phyloP scores from a whole-genome alignment of 2,329 filamentous ascomycete genomes.

The Pseudogymnoascus sp. region DNA sequence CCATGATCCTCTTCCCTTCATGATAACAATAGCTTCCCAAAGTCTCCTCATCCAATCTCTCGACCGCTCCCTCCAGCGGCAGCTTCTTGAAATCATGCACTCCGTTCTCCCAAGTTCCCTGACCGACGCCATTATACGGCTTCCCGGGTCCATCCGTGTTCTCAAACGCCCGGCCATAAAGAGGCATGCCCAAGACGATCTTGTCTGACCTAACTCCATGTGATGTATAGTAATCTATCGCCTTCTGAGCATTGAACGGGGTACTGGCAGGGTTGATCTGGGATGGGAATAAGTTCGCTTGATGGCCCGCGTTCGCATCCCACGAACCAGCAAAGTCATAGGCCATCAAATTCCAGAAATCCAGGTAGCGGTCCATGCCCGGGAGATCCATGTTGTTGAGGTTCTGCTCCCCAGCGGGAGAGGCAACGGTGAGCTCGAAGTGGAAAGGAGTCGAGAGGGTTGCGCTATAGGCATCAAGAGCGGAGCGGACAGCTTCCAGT shows the following conservation, averaged over 20 bases:
- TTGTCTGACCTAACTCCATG: conserved; percentile 61
- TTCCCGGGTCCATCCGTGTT: conserved; percentile 68
- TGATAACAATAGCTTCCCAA: conserved; percentile 76
- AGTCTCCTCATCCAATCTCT: conserved; percentile 54
- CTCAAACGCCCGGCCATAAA: conserved; percentile 82
- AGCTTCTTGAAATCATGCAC: conserved; percentile 85
- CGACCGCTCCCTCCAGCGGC: conserved; percentile 58
- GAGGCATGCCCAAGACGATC: conserved; percentile 82
- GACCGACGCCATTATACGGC: conserved; percentile 63
- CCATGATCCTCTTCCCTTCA: conserved; percentile 51
- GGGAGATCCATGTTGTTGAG: conserved; percentile 54
- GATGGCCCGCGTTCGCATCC: conserved; percentile 65
- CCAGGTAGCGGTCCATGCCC: conserved; percentile 57
- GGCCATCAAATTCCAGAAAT: conserved; percentile 79
- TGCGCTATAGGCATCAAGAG: conserved; percentile 49
- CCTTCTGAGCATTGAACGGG: conserved; percentile 68
- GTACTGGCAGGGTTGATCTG: conserved; percentile 52
- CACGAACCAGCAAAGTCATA: conserved; percentile 85
- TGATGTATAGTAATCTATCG: conserved; percentile 61
- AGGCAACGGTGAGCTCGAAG: conserved; percentile 59
- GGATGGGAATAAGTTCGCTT: conserved; percentile 67
- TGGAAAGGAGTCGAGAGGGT: conserved; percentile 36
- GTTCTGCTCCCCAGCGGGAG: conserved; percentile 55
- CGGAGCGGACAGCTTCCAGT: conserved; percentile 46
- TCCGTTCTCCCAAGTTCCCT: conserved; percentile 76